Evolutionary conservation across 2,329 filamentous ascomycete genomes (phyloP), one percentile per base, ranked within the genome.

Genomic region (Leptographium procerum): DNA sequence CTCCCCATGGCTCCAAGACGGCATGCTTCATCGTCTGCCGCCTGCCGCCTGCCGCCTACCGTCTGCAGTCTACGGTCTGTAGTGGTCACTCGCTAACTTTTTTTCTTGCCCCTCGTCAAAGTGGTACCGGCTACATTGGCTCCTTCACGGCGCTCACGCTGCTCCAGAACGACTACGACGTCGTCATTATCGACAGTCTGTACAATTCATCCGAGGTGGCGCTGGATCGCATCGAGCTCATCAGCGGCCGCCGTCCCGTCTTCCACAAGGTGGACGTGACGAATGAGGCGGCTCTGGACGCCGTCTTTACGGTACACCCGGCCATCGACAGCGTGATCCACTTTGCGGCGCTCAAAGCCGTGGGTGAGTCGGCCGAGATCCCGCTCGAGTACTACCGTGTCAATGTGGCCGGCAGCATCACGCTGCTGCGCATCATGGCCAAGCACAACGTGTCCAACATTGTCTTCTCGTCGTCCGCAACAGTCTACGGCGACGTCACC

Each of bases 321-420:
- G 87, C 89, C 68, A 96, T 99, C 69, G 91, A 96, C 81, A 96
- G 89, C 71, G 94, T 97, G 64, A 97, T 99, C 68, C 94, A 99
- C 79, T 99, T 99, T 71, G 95, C 94, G 63, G 94, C 94, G 28
- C 82, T 99, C 66, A 99, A 99, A 87, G 92, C 95, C 52, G 94
- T 99, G 61, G 94, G 94, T 69, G 92, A 99, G 77, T 97, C 92
- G 57, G 85, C 82, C 68, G 89, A 95, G 73, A 95, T 90, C 63
- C 94, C 94, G 52, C 84, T 97, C 69, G 91, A 96, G 75, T 99
- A 99, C 83, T 99, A 96, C 81, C 83, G 88, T 66, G 89, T 96
- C 78, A 99, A 99, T 72, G 94, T 97, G 61, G 87, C 87, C 70
- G 95, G 94, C 72, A 94, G 90, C 67, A 86, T 99, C 68, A 81